A percentile compares a stretch with the other conserved stretches of the same genome.
Evolutionary conservation across 495 filamentous ascomycete species (phyloP).

Genomic region (Patellaria atrata): DNA sequence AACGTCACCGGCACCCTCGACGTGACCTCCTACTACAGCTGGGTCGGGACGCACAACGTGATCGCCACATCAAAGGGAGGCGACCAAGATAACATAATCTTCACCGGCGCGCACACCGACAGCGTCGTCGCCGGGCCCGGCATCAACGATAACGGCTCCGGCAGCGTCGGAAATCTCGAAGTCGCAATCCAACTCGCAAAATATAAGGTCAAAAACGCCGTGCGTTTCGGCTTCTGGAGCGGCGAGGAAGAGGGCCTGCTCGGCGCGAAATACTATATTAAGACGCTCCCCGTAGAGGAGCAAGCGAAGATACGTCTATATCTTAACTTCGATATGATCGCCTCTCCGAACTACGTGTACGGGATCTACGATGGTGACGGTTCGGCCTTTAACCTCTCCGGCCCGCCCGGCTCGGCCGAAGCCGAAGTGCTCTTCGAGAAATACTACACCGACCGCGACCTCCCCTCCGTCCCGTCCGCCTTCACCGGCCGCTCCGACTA

Average conservation of each 20-base stretch:
- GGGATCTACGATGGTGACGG: constrained; percentile 61
- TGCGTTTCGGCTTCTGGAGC: constrained; percentile 58
- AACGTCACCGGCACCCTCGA: constrained; percentile 21
- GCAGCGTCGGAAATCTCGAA: constrained; percentile 46
- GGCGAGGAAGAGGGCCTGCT: constrained; percentile 54
- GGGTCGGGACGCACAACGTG: constrained; percentile 38
- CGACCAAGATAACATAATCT: constrained; percentile 49
- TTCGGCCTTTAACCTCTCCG: constrained; percentile 41
- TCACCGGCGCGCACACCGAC: constrained; percentile 54
- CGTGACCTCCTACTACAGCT: constrained; percentile 30
- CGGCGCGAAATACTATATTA: constrained; percentile 49
- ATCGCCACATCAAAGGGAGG: constrained; percentile 51
- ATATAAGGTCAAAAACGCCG: constrained; percentile 46
- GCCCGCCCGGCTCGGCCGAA: constrained; percentile 47
- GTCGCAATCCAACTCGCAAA: constrained; percentile 45
- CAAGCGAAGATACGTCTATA: constrained; percentile 48
- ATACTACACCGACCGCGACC: constrained; percentile 36
- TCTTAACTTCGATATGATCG: constrained; percentile 72
- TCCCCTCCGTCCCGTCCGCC: constrained; percentile 35
- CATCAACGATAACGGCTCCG: constrained; percentile 58
- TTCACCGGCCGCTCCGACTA: constrained; percentile 60
- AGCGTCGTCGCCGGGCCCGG: constrained; percentile 49
- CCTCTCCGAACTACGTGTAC: constrained; percentile 55
- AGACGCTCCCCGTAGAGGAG: constrained; percentile 33
- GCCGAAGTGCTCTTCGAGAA: constrained; percentile 49